These are phyloP conservation scores for Sporisorium reilianum DNA, from an alignment of 1,284 basidiomycete species.

Conservation along the genomic window DNA sequence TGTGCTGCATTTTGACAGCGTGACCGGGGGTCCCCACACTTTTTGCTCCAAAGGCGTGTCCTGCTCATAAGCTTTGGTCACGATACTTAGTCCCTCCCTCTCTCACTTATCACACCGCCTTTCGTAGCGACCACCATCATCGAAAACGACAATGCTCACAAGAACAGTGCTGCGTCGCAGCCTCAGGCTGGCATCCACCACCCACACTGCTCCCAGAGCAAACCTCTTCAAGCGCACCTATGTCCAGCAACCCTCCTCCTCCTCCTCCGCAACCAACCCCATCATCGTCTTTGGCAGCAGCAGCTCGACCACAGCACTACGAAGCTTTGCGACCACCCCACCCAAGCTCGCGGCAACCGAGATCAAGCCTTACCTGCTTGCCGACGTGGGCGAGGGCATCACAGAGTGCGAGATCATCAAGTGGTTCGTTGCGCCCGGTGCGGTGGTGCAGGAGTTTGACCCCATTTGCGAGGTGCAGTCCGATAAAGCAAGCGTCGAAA, in stretches of 20 bases:
- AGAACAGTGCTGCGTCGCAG: slow-evolving; percentile 23
- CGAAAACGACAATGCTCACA: slow-evolving; percentile 20
- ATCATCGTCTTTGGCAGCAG: slow-evolving; percentile 21
- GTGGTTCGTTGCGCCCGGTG: slow-evolving; percentile 74
- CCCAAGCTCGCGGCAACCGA: slow-evolving; percentile 22
- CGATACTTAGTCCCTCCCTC: neutral
- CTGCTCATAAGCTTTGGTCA: neutral
- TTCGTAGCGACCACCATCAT: neutral
- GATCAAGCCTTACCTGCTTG: slow-evolving; percentile 79
- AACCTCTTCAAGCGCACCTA: slow-evolving; percentile 22
- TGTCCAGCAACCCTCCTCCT: slow-evolving; percentile 21
- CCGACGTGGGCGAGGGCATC: slow-evolving; percentile 90
- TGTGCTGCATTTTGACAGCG: neutral
- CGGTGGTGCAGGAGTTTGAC: slow-evolving; percentile 82
- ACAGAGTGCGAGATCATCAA: slow-evolving; percentile 69
- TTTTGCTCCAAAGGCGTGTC: neutral
- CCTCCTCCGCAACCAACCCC: slow-evolving; percentile 11
- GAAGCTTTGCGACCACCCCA: slow-evolving; percentile 46
- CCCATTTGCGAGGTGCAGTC: slow-evolving; percentile 91
- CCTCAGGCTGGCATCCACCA: slow-evolving; percentile 10
- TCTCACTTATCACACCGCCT: neutral
- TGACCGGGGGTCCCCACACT: slow-evolving; percentile 31
- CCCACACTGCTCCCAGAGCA: neutral
- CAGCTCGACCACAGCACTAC: slow-evolving; percentile 20
- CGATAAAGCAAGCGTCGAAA: slow-evolving; percentile 94